Conservation (phyloP, 2,329 filamentous ascomycete genomes). For the Bertia moriformis region DNA sequence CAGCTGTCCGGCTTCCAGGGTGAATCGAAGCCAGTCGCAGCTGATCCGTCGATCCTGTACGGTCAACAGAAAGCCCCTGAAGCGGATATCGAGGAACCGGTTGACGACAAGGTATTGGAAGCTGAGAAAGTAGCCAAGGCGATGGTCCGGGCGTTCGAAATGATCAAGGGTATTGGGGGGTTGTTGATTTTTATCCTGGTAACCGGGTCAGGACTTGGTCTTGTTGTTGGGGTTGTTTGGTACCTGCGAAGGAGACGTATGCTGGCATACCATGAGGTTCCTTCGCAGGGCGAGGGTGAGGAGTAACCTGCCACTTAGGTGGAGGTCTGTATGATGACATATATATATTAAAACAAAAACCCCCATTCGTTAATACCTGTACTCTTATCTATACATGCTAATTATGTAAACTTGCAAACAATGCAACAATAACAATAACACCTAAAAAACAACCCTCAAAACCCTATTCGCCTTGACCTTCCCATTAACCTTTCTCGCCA, state of each 20-base stretch:
- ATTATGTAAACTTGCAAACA: too few relatives aligned
- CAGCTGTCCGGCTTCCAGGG: neutral
- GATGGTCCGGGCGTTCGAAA: neutral
- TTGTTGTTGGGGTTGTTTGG: neutral
- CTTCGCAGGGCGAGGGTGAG: neutral
- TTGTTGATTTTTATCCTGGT: neutral
- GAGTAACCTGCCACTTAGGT: too few relatives aligned
- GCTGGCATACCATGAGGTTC: neutral
- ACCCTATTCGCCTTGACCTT: neutral
- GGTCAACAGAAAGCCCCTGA: neutral
- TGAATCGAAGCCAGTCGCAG: neutral
- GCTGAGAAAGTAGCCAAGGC: neutral
- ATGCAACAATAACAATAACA: too few relatives aligned
- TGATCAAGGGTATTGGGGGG: neutral
- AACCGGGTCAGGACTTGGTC: neutral
- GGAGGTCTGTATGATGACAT: too few relatives aligned
- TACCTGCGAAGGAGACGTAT: neutral
- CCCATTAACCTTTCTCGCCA: neutral
- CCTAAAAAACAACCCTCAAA: neutral
- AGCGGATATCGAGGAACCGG: too few relatives aligned
- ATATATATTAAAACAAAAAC: too few relatives aligned
- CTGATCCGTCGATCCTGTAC: neutral
- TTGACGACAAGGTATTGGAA: neutral
- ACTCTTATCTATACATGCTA: too few relatives aligned
- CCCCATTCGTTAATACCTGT: too few relatives aligned